Percentiles rank a stretch among this genome's conserved stretches.
phyloP scores from a whole-genome alignment of 2,329 filamentous ascomycete genomes.

The Colletotrichum neosansevieriae region DNA sequence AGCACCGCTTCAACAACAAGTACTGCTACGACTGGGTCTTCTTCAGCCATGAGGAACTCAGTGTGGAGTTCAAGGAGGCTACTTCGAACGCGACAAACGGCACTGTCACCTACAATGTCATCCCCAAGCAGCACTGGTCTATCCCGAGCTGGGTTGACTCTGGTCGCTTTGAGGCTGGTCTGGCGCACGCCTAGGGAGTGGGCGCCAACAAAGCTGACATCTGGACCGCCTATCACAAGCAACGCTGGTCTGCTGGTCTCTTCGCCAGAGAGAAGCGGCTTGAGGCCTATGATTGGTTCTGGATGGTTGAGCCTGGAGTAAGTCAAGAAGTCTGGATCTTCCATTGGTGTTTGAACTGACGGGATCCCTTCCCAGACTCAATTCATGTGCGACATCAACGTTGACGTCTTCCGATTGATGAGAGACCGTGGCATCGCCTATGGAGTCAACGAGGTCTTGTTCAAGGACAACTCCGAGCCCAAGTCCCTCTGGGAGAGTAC shows the following conservation, averaged over 20 bases:
- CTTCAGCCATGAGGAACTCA: constrained; percentile 85
- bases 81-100: constrained; percentile 78
- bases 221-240: constrained; percentile 80
- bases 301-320: constrained; percentile 71
- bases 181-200: constrained; percentile 73
- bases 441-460: constrained; percentile 67
- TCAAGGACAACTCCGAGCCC: constrained; percentile 58
- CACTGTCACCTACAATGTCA: constrained; percentile 77
- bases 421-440: constrained; percentile 85
- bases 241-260: constrained; percentile 84
- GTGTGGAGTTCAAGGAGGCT: constrained; percentile 78
- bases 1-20: constrained; percentile 76
- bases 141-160: constrained; percentile 79
- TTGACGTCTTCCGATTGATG: constrained; percentile 90
- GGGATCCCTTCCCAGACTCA: constrained; percentile 56
- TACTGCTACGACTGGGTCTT: constrained; percentile 92
- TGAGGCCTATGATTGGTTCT: constrained; percentile 69
- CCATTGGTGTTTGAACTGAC: constrained; percentile 23
- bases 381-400: constrained; percentile 74
- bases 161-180: constrained; percentile 73
- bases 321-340: constrained; percentile 44
- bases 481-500: constrained; percentile 60
- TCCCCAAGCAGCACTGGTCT: constrained; percentile 82
- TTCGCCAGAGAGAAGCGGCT: constrained; percentile 85
- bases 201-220: constrained; percentile 70